Percentiles rank a stretch among this genome's conserved stretches.
phyloP scores from a whole-genome alignment of 345 rosid species.

The Eucalyptus camaldulensis region DNA sequence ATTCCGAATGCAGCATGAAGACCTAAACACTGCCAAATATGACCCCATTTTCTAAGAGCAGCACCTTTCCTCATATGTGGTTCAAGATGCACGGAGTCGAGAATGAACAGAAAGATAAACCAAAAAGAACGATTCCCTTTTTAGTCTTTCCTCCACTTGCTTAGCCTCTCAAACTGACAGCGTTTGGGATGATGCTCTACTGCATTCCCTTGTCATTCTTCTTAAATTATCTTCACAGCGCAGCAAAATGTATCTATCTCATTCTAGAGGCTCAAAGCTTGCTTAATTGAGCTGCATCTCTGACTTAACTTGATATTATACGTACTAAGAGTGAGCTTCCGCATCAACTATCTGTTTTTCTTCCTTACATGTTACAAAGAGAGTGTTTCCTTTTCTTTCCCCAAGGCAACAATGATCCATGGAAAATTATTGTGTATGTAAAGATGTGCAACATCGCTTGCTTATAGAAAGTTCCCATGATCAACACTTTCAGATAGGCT shows the following conservation, averaged over 20 bases:
- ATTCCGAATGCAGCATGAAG: neutral
- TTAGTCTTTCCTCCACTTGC: neutral
- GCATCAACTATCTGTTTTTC: neutral
- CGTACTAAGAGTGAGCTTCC: neutral
- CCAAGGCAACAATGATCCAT: neutral
- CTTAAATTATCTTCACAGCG: neutral
- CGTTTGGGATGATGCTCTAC: neutral
- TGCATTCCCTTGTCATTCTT: neutral
- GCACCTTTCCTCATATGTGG: neutral
- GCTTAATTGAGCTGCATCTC: neutral
- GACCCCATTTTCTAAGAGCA: neutral
- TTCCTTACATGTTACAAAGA: neutral
- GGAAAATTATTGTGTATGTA: neutral
- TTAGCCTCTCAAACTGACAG: neutral
- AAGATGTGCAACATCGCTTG: neutral
- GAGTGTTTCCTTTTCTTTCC: neutral
- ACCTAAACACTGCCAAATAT: neutral
- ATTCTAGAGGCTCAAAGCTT: neutral
- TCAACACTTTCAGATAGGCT: neutral
- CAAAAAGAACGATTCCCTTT: neutral
- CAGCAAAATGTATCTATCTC: neutral
- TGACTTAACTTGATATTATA: neutral
- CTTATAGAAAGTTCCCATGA: neutral
- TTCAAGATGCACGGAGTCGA: neutral
- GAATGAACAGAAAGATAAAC: neutral